Conservation (phyloP, 192 early-diverging fungal species). For the Umbelopsis sp. region DNA sequence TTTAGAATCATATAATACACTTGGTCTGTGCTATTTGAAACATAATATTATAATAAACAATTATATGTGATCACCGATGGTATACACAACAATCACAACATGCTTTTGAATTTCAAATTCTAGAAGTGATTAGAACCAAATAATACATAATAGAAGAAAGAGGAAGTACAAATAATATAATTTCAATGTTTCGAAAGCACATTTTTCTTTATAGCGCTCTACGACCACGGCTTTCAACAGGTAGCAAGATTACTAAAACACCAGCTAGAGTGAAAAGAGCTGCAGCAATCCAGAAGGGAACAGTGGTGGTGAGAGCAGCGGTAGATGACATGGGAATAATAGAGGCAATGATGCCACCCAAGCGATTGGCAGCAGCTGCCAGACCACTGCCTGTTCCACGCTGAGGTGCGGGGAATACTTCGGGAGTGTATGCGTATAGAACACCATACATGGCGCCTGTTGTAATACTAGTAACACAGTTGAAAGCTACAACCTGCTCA, state of each 20-base stretch:
- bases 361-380: slow-evolving; percentile 69
- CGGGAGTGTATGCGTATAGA: slow-evolving; percentile 82
- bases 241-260: slow-evolving; percentile 64
- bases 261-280: slow-evolving; percentile 53
- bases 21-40: too few relatives aligned
- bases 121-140: too few relatives aligned
- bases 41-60: too few relatives aligned
- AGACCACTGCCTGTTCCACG: slow-evolving; percentile 77
- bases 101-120: too few relatives aligned
- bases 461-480: slow-evolving; percentile 29
- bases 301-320: slow-evolving; percentile 50
- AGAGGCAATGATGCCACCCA: slow-evolving; percentile 73
- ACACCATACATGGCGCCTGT: slow-evolving; percentile 75
- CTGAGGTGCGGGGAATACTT: slow-evolving; percentile 71
- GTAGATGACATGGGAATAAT: slow-evolving; percentile 56
- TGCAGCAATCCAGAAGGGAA: slow-evolving; percentile 68
- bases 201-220: background rate
- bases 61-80: too few relatives aligned
- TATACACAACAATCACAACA: too few relatives aligned
- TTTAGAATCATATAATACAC: too few relatives aligned
- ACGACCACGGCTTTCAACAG: slow-evolving; percentile 65
- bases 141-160: too few relatives aligned
- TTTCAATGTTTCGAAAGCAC: too few relatives aligned
- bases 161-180: too few relatives aligned
- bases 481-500: slow-evolving; percentile 2